Evolutionary conservation across 2,329 filamentous ascomycete species (phyloP).

Genomic region (Pseudogymnoascus sp.): DNA sequence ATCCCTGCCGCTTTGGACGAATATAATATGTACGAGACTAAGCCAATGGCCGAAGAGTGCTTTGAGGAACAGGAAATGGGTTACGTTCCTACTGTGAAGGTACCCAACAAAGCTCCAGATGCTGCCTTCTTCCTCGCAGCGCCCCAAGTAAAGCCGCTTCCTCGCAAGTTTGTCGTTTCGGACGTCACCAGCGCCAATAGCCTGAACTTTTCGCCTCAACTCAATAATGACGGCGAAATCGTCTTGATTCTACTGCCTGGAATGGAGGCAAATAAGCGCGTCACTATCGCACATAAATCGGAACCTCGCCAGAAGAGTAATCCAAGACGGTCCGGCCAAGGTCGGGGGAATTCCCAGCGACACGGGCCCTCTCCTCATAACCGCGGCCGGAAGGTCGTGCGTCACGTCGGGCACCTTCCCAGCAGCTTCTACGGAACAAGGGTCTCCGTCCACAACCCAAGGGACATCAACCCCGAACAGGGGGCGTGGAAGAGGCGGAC

Average conservation of each 20-base stretch:
- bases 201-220: conserved; percentile 34
- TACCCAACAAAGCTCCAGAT: conserved; percentile 58
- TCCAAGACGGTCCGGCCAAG: conserved; percentile 23
- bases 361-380: conserved; percentile 23
- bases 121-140: conserved; percentile 56
- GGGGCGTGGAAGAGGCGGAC: conserved; percentile 23
- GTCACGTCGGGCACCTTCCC: conserved; percentile 23
- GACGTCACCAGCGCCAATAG: conserved; percentile 42
- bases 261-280: conserved; percentile 34
- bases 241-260: conserved; percentile 43
- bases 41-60: conserved; percentile 69
- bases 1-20: conserved; percentile 25
- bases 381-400: conserved; percentile 25
- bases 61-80: conserved; percentile 79
- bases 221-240: conserved; percentile 32
- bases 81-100: conserved; percentile 62
- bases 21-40: conserved; percentile 47
- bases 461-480: conserved; percentile 18
- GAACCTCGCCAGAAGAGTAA: conserved; percentile 27
- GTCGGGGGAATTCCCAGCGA: conserved; percentile 21
- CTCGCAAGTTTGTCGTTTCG: conserved; percentile 42
- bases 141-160: conserved; percentile 48
- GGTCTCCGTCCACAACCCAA: conserved; percentile 19
- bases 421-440: conserved; percentile 22
- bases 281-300: conserved; percentile 33